phyloP scores from a whole-genome alignment of 805 yeast genomes.

The Maudiozyma serrabonitensis region DNA sequence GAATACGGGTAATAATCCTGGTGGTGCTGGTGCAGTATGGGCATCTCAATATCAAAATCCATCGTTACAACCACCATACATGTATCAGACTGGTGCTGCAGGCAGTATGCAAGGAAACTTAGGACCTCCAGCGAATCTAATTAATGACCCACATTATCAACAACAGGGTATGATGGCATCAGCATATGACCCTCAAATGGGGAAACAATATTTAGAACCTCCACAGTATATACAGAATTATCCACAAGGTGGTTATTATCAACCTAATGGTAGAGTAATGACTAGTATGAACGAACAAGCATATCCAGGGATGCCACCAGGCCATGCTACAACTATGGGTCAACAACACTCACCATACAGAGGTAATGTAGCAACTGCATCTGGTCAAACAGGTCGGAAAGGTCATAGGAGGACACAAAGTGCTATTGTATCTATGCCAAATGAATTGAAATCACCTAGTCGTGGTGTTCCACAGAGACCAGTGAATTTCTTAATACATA shows the following conservation, averaged over 20 bases:
- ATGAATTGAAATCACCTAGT: constrained; percentile 9
- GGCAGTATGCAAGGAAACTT: not conserved
- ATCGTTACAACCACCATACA: not conserved
- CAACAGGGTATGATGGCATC: not conserved
- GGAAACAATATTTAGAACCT: constrained; percentile 2
- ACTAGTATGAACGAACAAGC: not conserved
- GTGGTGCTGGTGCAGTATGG: not conserved
- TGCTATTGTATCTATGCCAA: constrained; percentile 12
- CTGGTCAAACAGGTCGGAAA: not conserved
- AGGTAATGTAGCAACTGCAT: not conserved
- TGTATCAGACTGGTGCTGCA: constrained; percentile 1
- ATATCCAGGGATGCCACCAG: not conserved
- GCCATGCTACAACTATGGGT: not conserved
- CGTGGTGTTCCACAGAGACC: constrained; percentile 13
- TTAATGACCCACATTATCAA: not conserved
- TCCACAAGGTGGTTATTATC: not conserved
- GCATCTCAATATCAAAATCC: not conserved
- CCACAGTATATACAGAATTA: constrained; percentile 1
- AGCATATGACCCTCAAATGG: not conserved
- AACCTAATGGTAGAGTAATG: not conserved
- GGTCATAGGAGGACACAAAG: constrained; percentile 24
- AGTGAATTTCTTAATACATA: constrained; percentile 25
- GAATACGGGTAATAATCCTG: not conserved
- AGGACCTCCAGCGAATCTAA: constrained; percentile 1
- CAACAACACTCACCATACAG: constrained; percentile 2